Evolutionary conservation across 2,329 filamentous ascomycete species (phyloP).

Genomic region (Colletotrichum sp.): DNA sequence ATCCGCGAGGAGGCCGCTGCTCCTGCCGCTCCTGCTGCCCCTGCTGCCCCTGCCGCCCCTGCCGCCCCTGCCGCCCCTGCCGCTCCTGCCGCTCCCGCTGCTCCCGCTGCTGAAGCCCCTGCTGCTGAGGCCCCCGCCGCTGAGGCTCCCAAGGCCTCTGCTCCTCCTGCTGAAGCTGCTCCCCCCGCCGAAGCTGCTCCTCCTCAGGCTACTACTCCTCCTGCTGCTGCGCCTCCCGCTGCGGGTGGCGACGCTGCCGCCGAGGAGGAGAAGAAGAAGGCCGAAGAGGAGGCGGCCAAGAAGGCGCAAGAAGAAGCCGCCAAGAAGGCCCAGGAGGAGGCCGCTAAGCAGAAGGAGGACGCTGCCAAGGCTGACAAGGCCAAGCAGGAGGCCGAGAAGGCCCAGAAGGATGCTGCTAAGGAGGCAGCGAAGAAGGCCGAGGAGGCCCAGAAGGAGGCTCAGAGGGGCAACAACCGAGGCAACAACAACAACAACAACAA

Average conservation of each 20-base stretch:
- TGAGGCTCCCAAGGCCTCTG: neutral
- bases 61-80: neutral
- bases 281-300: constrained; percentile 10
- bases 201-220: neutral
- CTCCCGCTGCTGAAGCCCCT: neutral
- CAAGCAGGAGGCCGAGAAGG: constrained; percentile 11
- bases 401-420: constrained; percentile 16
- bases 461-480: constrained; percentile 8
- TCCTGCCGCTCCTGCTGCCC: neutral
- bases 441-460: neutral
- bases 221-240: neutral
- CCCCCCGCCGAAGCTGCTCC: neutral
- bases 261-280: constrained; percentile 17
- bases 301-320: neutral
- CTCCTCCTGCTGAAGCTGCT: neutral
- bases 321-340: neutral
- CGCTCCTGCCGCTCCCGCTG: neutral
- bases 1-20: neutral
- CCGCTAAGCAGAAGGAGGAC: neutral
- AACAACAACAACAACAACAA: constrained; percentile 28
- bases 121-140: neutral
- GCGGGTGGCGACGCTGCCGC: constrained; percentile 4
- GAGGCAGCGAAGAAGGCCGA: constrained; percentile 12
- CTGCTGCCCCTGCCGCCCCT: neutral
- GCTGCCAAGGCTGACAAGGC: neutral